Conservation (phyloP, 1,139 yeast genomes). For the Petasospora fabianii region DNA sequence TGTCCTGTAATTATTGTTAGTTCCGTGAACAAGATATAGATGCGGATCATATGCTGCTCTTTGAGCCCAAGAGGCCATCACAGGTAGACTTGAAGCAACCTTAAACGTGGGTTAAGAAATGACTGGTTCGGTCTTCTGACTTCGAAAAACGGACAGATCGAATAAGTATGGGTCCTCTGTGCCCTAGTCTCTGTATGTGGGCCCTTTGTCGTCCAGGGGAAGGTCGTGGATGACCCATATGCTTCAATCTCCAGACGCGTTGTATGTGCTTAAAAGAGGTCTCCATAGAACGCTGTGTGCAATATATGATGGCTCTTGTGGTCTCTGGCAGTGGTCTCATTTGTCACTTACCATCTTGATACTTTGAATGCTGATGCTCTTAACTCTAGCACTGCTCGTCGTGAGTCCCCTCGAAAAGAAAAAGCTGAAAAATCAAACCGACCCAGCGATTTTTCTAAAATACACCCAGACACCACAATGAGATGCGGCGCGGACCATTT, state of each 20-base stretch:
- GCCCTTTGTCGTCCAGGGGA: no score
- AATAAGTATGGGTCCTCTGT: no score
- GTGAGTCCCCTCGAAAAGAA: conserved; percentile 10
- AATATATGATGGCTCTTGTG: not conserved
- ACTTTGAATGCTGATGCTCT: conserved; percentile 6
- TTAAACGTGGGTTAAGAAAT: no score
- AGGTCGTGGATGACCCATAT: no score
- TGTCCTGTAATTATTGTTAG: conserved; percentile 37
- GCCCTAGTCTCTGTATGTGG: no score
- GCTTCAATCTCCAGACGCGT: no score
- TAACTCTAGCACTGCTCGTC: conserved; percentile 1
- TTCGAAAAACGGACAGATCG: no score
- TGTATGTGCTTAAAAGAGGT: no score
- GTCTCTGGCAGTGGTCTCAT: not conserved
- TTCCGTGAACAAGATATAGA: not conserved
- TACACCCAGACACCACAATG: conserved; percentile 8
- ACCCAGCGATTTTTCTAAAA: not conserved
- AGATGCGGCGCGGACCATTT: conserved; percentile 1
- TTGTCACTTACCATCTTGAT: conserved; percentile 14
- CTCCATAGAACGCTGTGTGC: not conserved
- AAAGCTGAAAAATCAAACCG: conserved; percentile 15
- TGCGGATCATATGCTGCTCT: not conserved
- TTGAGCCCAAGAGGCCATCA: not conserved
- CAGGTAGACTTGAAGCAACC: no score
- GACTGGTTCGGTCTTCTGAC: no score